Evolutionary conservation across 306 rosid species (phyloP).

Genomic region (cucumber (Cucumis sativus)): DNA sequence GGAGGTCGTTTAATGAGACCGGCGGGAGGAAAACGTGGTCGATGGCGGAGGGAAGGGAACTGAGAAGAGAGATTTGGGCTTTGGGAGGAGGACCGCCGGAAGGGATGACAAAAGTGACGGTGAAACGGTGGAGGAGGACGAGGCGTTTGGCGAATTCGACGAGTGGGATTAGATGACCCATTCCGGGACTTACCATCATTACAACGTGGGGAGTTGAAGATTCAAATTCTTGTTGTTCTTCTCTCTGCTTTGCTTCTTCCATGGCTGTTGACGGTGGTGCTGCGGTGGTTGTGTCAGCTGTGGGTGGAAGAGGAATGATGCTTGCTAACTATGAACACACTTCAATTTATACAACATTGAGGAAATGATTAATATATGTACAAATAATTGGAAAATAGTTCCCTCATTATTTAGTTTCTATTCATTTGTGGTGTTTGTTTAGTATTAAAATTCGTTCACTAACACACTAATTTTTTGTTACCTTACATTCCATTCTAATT

Average conservation of each 20-base stretch:
- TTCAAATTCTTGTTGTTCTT: not conserved
- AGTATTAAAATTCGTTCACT: too few relatives aligned
- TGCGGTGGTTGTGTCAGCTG: not conserved
- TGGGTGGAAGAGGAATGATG: not conserved
- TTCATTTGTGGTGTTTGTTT: too few relatives aligned
- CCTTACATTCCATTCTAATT: too few relatives aligned
- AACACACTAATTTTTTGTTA: too few relatives aligned
- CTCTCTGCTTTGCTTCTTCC: conserved; percentile 19
- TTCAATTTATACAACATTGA: too few relatives aligned
- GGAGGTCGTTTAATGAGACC: conserved; percentile 22
- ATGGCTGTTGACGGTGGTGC: conserved; percentile 8
- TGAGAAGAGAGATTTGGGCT: conserved; percentile 36
- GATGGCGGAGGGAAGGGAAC: conserved; percentile 17
- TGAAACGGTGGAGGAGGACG: conserved; percentile 16
- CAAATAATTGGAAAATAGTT: too few relatives aligned
- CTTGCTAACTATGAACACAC: not conserved
- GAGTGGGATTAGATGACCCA: conserved; percentile 85
- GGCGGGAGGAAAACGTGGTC: conserved; percentile 29
- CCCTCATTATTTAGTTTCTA: too few relatives aligned
- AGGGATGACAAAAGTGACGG: conserved; percentile 41
- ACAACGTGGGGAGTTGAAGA: conserved; percentile 20
- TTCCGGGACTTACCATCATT: conserved; percentile 55
- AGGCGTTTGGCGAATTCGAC: conserved; percentile 48
- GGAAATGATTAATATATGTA: too few relatives aligned
- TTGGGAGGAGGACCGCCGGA: conserved; percentile 36